phyloP scores from a whole-genome alignment of 306 rosid genomes.

The Acmispon strigosus region DNA sequence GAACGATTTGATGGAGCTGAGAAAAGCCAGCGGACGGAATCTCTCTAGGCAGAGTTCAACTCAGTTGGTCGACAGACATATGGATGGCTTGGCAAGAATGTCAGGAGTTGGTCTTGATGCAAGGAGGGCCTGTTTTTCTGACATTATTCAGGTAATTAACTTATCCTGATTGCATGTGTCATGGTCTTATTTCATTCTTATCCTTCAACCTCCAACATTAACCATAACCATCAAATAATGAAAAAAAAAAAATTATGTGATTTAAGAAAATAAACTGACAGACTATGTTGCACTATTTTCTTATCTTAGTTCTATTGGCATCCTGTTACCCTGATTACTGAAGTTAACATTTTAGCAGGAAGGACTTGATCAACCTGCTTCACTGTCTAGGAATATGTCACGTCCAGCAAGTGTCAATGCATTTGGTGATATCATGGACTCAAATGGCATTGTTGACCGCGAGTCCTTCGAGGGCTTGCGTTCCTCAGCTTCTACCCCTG shows the following conservation, averaged over 20 bases:
- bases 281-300: constrained; percentile 5
- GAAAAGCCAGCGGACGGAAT: constrained; percentile 48
- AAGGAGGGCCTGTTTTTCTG: constrained; percentile 72
- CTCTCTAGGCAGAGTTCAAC: constrained; percentile 44
- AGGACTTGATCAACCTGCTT: constrained; percentile 61
- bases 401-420: constrained; percentile 60
- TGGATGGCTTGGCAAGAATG: constrained; percentile 47
- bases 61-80: constrained; percentile 44
- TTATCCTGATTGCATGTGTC: background rate
- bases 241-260: background rate
- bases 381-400: constrained; percentile 51
- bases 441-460: constrained; percentile 40
- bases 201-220: background rate
- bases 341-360: constrained; percentile 49
- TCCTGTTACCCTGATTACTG: constrained; percentile 20
- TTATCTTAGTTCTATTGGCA: constrained; percentile 4
- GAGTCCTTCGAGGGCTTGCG: constrained; percentile 55
- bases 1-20: constrained; percentile 57
- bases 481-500: constrained; percentile 44
- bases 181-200: constrained; percentile 5
- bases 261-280: constrained; percentile 5
- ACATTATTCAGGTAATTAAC: constrained; percentile 69
- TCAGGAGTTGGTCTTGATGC: constrained; percentile 51
- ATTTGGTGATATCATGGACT: constrained; percentile 54
- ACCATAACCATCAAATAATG: constrained; percentile 1